phyloP scores from a whole-genome alignment of 331 rosid species.

The Malus hybrid region DNA sequence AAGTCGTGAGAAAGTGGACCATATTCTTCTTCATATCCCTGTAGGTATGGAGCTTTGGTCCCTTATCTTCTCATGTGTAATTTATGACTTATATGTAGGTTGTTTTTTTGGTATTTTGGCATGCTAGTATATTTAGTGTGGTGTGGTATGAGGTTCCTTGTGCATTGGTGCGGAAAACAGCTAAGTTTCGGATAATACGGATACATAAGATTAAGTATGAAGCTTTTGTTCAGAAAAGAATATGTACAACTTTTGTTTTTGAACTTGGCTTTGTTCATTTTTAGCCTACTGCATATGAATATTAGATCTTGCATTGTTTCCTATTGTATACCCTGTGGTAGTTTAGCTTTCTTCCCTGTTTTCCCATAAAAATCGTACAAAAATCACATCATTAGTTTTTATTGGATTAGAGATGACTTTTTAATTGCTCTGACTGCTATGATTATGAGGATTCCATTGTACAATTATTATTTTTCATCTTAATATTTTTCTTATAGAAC shows the following conservation, averaged over 20 bases:
- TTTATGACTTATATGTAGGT: background rate
- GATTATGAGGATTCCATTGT: background rate
- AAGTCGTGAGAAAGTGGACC: constrained; percentile 15
- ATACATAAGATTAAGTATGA: background rate
- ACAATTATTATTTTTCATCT: background rate
- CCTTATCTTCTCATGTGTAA: background rate
- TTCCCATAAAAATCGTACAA: background rate
- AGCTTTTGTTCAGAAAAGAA: background rate
- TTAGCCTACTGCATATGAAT: background rate
- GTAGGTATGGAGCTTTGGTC: constrained; percentile 22
- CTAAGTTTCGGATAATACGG: background rate
- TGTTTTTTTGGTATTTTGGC: background rate
- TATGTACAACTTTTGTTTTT: background rate
- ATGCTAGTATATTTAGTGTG: background rate
- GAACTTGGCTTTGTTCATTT: background rate
- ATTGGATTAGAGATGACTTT: background rate
- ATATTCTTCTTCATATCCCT: constrained; percentile 8
- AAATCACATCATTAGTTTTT: background rate
- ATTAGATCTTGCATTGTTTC: background rate
- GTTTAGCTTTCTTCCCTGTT: background rate
- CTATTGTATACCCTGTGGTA: background rate
- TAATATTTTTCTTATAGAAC: background rate
- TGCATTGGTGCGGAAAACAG: background rate
- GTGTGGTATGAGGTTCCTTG: background rate
- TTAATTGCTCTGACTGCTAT: background rate